phyloP scores from a whole-genome alignment of 2,329 filamentous ascomycete genomes.

The Pestalotiopsis sp. region DNA sequence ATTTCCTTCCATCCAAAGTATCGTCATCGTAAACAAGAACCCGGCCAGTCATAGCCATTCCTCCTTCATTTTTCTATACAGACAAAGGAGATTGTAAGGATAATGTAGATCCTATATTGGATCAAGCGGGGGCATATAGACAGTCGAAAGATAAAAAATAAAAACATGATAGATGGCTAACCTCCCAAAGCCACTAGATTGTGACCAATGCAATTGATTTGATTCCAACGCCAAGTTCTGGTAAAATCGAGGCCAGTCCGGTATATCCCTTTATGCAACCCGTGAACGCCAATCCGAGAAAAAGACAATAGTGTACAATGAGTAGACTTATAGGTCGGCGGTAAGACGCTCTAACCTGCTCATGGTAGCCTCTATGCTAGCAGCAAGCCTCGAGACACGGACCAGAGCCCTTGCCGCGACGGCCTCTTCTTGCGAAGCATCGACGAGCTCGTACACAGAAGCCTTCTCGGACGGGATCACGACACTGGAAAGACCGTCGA shows the following conservation, averaged over 20 bases:
- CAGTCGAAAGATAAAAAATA: constrained; percentile 4
- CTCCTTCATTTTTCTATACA: constrained; percentile 4
- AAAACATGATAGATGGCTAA: not conserved
- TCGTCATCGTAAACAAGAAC: constrained; percentile 8
- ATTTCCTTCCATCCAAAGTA: not conserved
- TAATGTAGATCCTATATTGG: not conserved
- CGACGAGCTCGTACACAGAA: constrained; percentile 65
- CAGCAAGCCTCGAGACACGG: constrained; percentile 52
- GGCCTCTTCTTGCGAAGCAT: constrained; percentile 53
- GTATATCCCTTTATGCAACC: constrained; percentile 7
- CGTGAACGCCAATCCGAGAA: not conserved
- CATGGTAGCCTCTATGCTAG: constrained; percentile 37
- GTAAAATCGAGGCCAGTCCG: constrained; percentile 3
- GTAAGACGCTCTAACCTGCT: constrained; percentile 40
- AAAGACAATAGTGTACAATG: constrained; percentile 2
- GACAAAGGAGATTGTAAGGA: not conserved
- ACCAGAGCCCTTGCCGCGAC: constrained; percentile 47
- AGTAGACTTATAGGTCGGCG: constrained; percentile 26
- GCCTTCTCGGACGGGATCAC: constrained; percentile 67
- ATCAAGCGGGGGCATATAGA: constrained; percentile 4
- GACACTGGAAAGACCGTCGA: constrained; percentile 41
- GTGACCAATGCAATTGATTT: not conserved
- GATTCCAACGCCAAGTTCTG: constrained; percentile 5
- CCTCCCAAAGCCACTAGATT: not conserved
- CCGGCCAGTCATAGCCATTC: not conserved